Conservation (phyloP, 441 rosid species). For the Jatropha podagrica region DNA sequence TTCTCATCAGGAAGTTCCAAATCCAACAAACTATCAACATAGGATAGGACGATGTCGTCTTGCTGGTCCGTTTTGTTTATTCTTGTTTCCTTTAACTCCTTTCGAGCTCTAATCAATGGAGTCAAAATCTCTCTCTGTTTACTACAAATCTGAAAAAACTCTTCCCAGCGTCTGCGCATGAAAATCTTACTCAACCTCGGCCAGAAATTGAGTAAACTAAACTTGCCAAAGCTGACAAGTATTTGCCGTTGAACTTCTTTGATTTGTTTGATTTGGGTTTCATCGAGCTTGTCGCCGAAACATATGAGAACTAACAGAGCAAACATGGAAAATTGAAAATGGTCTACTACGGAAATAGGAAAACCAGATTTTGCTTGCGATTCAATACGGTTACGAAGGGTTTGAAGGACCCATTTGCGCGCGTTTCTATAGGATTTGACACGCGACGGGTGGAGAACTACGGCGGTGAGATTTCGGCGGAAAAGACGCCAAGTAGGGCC, state of each 20-base stretch:
- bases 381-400: conserved; percentile 21
- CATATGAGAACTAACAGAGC: conserved; percentile 19
- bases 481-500: conserved; percentile 6
- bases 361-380: conserved; percentile 3
- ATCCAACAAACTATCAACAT: conserved; percentile 23
- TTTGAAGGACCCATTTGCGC: conserved; percentile 33
- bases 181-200: conserved; percentile 13
- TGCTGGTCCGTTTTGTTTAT: too few species aligned
- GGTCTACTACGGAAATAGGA: conserved; percentile 17
- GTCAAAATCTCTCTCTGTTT: conserved; percentile 3
- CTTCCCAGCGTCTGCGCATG: conserved; percentile 8
- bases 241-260: too few species aligned
- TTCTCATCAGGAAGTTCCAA: conserved; percentile 22
- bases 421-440: conserved; percentile 27
- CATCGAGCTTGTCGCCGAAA: not conserved
- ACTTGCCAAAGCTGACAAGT: not conserved
- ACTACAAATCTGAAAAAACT: not conserved
- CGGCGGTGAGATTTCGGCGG: conserved; percentile 17
- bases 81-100: not conserved
- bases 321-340: conserved; percentile 39
- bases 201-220: conserved; percentile 4
- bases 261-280: not conserved
- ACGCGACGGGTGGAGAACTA: conserved; percentile 38
- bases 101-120: conserved; percentile 16
- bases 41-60: not conserved